phyloP scores from a whole-genome alignment of 2,329 filamentous ascomycete species.

The Chrysoporthe deuterocubensis region DNA sequence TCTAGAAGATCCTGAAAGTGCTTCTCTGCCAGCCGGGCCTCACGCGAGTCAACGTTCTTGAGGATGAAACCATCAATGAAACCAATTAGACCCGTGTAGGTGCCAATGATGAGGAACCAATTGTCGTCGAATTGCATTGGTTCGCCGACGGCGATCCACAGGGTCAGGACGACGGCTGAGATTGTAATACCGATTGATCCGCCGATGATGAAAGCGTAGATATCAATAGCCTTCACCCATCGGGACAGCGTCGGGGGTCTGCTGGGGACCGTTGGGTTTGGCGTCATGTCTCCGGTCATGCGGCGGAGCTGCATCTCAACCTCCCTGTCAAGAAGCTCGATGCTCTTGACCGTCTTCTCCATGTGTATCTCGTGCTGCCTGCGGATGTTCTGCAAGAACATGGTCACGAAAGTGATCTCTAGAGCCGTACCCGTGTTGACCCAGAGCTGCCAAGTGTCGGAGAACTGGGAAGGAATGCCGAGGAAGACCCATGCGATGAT shows the following conservation, averaged over 20 bases:
- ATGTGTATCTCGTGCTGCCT: conserved; percentile 42
- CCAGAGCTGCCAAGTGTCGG: conserved; percentile 45
- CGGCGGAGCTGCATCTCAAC: conserved; percentile 40
- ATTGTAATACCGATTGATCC: conserved; percentile 45
- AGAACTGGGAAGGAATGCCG: conserved; percentile 37
- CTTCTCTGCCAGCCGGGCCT: conserved; percentile 30
- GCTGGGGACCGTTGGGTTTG: conserved; percentile 41
- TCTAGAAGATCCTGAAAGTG: conserved; percentile 33
- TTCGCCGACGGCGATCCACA: conserved; percentile 46
- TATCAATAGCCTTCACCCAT: conserved; percentile 45
- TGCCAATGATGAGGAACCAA: conserved; percentile 54
- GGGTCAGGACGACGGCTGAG: conserved; percentile 40
- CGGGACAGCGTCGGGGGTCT: conserved; percentile 37
- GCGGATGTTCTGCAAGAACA: conserved; percentile 45
- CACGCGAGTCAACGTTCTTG: conserved; percentile 45
- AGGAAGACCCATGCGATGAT: conserved; percentile 42
- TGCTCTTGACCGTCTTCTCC: conserved; percentile 37
- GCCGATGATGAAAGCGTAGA: conserved; percentile 48
- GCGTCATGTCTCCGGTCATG: conserved; percentile 39
- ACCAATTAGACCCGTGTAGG: conserved; percentile 51
- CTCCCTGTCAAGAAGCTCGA: conserved; percentile 41
- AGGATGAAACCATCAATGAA: conserved; percentile 50
- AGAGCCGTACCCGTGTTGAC: conserved; percentile 50
- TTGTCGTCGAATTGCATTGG: conserved; percentile 45
- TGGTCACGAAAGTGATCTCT: conserved; percentile 45